Conservation (phyloP, 495 filamentous ascomycete genomes). For the Podospora bellae-mahoneyi region DNA sequence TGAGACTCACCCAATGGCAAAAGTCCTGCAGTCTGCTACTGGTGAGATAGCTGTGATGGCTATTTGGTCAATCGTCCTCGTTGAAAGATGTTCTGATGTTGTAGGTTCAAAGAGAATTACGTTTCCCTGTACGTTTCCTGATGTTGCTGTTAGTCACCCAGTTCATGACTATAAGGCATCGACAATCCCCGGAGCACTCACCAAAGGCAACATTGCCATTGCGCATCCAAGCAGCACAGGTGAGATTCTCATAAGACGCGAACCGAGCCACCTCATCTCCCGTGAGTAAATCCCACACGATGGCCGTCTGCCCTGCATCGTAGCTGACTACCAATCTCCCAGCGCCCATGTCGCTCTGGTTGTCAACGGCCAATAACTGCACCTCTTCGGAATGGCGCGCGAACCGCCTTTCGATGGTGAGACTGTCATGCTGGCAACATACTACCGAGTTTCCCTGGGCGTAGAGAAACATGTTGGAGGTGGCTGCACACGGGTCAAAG, state of each 20-base stretch:
- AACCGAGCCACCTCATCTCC: constrained; percentile 88
- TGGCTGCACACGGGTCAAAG: constrained; percentile 83
- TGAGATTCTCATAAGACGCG: constrained; percentile 80
- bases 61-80: constrained; percentile 85
- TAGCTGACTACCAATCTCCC: constrained; percentile 90
- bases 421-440: constrained; percentile 84
- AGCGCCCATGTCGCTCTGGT: constrained; percentile 81
- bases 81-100: constrained; percentile 88
- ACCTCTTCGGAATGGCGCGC: constrained; percentile 80
- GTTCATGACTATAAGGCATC: constrained; percentile 8
- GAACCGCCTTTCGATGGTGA: constrained; percentile 86
- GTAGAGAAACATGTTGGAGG: constrained; percentile 82
- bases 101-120: constrained; percentile 92
- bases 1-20: constrained; percentile 81
- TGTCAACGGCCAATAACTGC: constrained; percentile 80
- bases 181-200: constrained; percentile 40
- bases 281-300: constrained; percentile 95
- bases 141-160: constrained; percentile 14
- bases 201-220: constrained; percentile 98
- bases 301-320: constrained; percentile 84
- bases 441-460: constrained; percentile 74
- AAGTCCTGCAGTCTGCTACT: constrained; percentile 87
- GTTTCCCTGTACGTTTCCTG: constrained; percentile 86
- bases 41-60: constrained; percentile 90
- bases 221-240: constrained; percentile 89